phyloP scores from a whole-genome alignment of 2,329 filamentous ascomycete species.

The Cordyceps fumosorosea region DNA sequence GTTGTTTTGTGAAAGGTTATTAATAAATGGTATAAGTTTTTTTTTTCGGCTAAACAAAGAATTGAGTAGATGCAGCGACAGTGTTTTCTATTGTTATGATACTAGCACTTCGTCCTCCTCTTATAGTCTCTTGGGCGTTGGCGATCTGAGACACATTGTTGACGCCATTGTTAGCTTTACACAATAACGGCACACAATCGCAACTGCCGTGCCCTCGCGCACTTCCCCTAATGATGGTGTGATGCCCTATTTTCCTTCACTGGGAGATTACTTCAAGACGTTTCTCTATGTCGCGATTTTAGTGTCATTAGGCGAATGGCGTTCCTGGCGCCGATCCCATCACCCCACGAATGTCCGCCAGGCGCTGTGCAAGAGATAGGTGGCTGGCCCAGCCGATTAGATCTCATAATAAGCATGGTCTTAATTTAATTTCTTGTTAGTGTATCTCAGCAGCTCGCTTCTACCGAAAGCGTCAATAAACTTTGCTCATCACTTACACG shows the following conservation, averaged over 20 bases:
- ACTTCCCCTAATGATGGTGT: neutral
- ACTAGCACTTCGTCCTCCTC: neutral
- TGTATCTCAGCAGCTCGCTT: neutral
- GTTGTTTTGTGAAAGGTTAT: neutral
- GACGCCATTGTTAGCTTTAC: slow-evolving; percentile 5
- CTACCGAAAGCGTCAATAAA: neutral
- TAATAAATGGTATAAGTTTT: neutral
- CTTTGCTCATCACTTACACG: neutral
- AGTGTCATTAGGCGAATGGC: slow-evolving; percentile 4
- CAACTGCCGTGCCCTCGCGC: slow-evolving; percentile 2
- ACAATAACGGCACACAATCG: neutral
- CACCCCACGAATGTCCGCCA: neutral
- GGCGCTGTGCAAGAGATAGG: neutral
- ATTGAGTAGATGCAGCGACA: neutral
- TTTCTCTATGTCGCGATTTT: slow-evolving; percentile 8
- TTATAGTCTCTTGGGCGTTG: neutral
- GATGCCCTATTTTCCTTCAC: neutral
- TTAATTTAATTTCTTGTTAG: neutral
- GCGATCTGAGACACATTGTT: slow-evolving; percentile 8
- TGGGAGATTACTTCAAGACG: slow-evolving; percentile 7
- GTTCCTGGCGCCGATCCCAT: neutral
- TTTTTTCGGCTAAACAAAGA: neutral
- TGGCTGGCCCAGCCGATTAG: neutral
- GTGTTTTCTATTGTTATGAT: neutral
- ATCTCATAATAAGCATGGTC: neutral